phyloP scores from a whole-genome alignment of 176 grass and related monocot genomes.

The Hordeum vulgare region MorexV3_pseudomolecules_assembly NC_058520.1:521791778-521792277 shows the following conservation, averaged over 20 bases:
- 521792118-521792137: neutral
- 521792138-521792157: neutral
- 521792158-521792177: neutral
- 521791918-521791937: neutral
- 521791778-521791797: neutral
- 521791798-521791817: neutral
- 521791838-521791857: neutral
- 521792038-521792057: neutral
- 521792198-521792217: neutral
- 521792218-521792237: neutral
- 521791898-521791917: neutral
- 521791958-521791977: neutral
- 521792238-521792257: neutral
- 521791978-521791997: neutral
- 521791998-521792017: neutral
- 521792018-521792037: neutral
- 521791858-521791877: neutral
- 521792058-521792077: neutral
- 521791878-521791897: neutral
- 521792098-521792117: neutral
- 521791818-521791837: neutral
- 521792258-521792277: neutral
- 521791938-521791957: neutral
- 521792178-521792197: neutral
- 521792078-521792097: neutral